Evolutionary conservation across 495 filamentous ascomycete species (phyloP), one percentile per base, ranked within the genome.

Genomic region (Neurospora sp.): DNA sequence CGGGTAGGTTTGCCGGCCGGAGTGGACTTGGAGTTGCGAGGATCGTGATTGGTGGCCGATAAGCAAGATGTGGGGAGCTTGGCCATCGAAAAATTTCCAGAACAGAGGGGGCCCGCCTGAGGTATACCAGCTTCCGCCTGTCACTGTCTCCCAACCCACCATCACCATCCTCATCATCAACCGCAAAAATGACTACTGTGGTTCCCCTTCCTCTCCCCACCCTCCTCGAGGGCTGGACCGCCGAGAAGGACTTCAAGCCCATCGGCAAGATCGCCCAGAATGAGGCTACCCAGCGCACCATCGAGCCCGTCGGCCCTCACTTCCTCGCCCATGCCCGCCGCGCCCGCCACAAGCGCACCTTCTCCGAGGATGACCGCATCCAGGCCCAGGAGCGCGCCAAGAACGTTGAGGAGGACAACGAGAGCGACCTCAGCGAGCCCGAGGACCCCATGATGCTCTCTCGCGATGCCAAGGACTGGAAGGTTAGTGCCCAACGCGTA

Each of bases 391-490:
- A 95, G 80, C 94, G 90, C 73, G 94, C 94, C 77, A 96, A 96
- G 89, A 97, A 96, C 83, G 90, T 96, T 69, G 96, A 98, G 82
- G 93, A 95, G 73, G 93, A 97, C 71, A 91, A 97, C 71, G 89
- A 90, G 65, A 91, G 90, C 76, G 93, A 97, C 71, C 94, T 96
- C 82, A 94, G 92, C 84, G 96, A 99, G 84, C 84, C 90, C 44
- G 96, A 99, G 83, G 93, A 97, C 78, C 89, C 92, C 69, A 86
- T 96, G 85, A 92, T 98, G 89, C 90, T 98, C 16, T 85, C 90
- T 77, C 89, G 94, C 38, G 94, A 99, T 76, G 93, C 96, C 73
- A 99, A 99, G 86, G 96, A 99, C 87, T 99, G 96, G 96, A 99
- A 99, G 92, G 94, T 94, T 83, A 72, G 84, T 72, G 9, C 31